phyloP scores from a whole-genome alignment of 331 rosid species.

The Quercus phellos region DNA sequence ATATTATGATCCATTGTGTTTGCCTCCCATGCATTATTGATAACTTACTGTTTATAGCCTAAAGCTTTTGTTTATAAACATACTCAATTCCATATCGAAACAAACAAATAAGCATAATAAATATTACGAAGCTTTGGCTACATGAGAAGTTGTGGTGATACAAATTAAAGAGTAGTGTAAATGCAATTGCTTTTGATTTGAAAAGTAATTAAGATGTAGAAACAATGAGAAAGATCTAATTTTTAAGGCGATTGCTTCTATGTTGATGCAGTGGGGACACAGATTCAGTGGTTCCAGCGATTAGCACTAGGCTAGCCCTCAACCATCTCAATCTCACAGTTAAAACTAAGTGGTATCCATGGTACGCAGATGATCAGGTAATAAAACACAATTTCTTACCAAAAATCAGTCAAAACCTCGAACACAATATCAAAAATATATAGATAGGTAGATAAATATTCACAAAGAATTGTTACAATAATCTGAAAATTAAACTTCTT shows the following conservation, averaged over 20 bases:
- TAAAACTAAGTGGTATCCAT: constrained; percentile 75
- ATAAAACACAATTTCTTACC: not conserved
- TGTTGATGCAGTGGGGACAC: constrained; percentile 72
- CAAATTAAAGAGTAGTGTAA: too few species aligned
- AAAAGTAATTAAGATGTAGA: not conserved
- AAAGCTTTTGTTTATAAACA: too few species aligned
- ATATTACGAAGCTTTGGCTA: too few species aligned
- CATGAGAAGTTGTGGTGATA: too few species aligned
- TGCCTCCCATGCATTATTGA: too few species aligned
- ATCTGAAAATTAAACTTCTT: too few species aligned
- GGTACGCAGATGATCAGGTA: constrained; percentile 77
- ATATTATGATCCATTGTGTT: too few species aligned
- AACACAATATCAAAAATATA: not conserved
- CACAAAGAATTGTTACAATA: not conserved
- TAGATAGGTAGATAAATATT: not conserved
- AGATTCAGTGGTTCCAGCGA: constrained; percentile 95
- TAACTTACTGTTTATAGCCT: too few species aligned
- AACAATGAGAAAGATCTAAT: not conserved
- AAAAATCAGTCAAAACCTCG: not conserved
- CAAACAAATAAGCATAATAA: too few species aligned
- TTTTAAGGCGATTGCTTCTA: not conserved
- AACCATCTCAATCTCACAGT: constrained; percentile 65
- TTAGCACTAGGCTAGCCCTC: constrained; percentile 70
- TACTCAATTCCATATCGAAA: too few species aligned
- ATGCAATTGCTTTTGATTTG: not conserved